Base-by-base conservation (phyloP, 805 yeast species). In the Ogataea dorogensis region DNA sequence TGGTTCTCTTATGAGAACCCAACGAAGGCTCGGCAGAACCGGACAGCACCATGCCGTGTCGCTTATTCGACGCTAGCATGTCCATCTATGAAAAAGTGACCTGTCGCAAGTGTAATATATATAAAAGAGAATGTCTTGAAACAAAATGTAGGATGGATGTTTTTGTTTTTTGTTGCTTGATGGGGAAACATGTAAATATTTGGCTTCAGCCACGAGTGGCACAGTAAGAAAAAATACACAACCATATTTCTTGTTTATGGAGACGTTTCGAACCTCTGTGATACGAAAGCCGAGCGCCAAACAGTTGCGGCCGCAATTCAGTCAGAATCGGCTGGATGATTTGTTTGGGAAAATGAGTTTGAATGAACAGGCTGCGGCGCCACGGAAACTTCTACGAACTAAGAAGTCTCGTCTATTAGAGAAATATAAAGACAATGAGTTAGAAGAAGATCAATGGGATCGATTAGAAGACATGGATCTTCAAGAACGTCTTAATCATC, bases 31-130 rank as follows among this genome's bases (percentile, higher is more conserved):
- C 23, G 1, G 27, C 20, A 3, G 49, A 25, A 8, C 40, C 36
- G 15, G 46, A 29, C 13, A 48, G 35, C 9, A 48, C 44, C 36
- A 48, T 33, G 27, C 52, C 52, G 30, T 48, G 52, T 31, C 52
- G 33, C 29, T 48, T 48, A 28, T 34, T 44, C 21, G 45, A 28
- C 19, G 44, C 31, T 24, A 40, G 31, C 41, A 37, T 41, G 24
- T 21, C 33, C 38, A 34, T 21, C 17, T 22, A 10, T n/a, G 37
- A 10, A 22, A 23, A 23, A 32, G 35, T 40, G 28, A 40, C 40
- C 19, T 22, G 40, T 40, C 30, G 22, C 40, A 32, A 34, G 22
- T 24, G 9, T 28, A 17, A 32, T 33, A 17, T 34, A 26, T 14
- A 34, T 34, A 28, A 24, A 17, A 19, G 31, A 33, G 31, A 21